A percentile compares a stretch with the other conserved stretches of the same genome.
Evolutionary conservation across 768 basidiomycete genomes (phyloP).

Genomic region (Tylopilus felleus): DNA sequence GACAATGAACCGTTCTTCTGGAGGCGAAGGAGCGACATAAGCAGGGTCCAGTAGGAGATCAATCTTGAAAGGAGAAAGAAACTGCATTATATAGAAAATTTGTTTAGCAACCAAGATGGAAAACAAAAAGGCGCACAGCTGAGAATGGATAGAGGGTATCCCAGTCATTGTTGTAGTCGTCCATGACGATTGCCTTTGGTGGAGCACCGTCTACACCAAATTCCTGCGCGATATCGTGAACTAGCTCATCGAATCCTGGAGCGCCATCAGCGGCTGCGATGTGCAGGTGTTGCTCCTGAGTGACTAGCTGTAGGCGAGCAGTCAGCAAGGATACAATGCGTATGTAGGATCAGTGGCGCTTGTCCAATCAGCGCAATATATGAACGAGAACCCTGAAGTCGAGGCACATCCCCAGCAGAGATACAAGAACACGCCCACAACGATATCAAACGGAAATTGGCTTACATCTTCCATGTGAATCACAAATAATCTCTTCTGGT

Average conservation of each 20-base stretch:
- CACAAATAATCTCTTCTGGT: conserved; percentile 85
- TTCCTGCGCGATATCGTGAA: conserved; percentile 52
- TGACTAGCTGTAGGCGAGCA: conserved; percentile 52
- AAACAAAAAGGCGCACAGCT: conserved; percentile 37
- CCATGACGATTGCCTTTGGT: conserved; percentile 53
- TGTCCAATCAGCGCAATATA: background rate
- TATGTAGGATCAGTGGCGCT: background rate
- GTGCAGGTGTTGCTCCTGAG: conserved; percentile 70
- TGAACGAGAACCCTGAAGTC: background rate
- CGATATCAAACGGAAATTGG: background rate
- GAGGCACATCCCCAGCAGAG: no score
- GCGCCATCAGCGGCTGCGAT: conserved; percentile 80
- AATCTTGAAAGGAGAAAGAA: conserved; percentile 82
- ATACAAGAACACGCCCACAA: no score
- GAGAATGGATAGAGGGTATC: conserved; percentile 82
- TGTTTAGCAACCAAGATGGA: background rate
- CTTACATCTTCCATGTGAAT: conserved; percentile 84
- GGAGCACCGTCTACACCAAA: conserved; percentile 49
- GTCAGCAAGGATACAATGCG: background rate
- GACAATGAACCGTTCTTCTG: conserved; percentile 47
- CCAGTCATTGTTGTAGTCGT: conserved; percentile 85
- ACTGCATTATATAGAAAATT: conserved; percentile 39
- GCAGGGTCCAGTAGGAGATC: conserved; percentile 48
- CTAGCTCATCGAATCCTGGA: conserved; percentile 66
- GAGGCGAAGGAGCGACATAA: conserved; percentile 51